Evolutionary conservation across 192 early-diverging fungal species (phyloP).

Genomic region (Coemansia sp.): DNA sequence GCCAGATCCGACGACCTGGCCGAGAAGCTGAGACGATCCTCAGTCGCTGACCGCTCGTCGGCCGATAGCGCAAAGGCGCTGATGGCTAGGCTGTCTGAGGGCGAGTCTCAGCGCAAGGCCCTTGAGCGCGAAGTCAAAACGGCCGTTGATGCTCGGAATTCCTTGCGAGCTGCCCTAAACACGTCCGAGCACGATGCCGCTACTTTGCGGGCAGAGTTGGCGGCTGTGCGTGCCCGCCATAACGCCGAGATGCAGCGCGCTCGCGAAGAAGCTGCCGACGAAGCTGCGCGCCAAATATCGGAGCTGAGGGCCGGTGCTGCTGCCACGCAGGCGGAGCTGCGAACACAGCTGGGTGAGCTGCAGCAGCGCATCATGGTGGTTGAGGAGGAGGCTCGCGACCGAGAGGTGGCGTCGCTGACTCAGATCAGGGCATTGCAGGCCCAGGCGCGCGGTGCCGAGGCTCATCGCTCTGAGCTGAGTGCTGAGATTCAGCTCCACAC

Average conservation of each 20-base stretch:
- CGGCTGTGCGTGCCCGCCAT: background rate
- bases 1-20: conserved; percentile 53
- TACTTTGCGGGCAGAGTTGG: conserved; percentile 17
- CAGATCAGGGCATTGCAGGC: conserved; percentile 37
- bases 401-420: conserved; percentile 33
- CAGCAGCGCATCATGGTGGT: conserved; percentile 29
- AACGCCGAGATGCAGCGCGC: conserved; percentile 15
- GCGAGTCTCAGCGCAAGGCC: conserved; percentile 28
- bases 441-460: conserved; percentile 36
- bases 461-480: conserved; percentile 29
- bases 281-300: conserved; percentile 38
- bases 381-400: conserved; percentile 42
- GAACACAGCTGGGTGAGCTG: conserved; percentile 47
- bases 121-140: conserved; percentile 22
- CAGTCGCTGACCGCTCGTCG: conserved; percentile 26
- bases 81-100: conserved; percentile 12
- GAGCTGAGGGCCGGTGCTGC: conserved; percentile 8
- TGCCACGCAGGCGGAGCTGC: conserved; percentile 38
- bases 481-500: conserved; percentile 48
- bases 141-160: conserved; percentile 22
- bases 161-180: conserved; percentile 24
- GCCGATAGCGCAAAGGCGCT: conserved; percentile 22
- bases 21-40: conserved; percentile 21
- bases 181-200: conserved; percentile 19
- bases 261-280: conserved; percentile 22